Base-by-base conservation (phyloP, 164 flowering plant genomes). In the Macadamia tetraphylla region DNA sequence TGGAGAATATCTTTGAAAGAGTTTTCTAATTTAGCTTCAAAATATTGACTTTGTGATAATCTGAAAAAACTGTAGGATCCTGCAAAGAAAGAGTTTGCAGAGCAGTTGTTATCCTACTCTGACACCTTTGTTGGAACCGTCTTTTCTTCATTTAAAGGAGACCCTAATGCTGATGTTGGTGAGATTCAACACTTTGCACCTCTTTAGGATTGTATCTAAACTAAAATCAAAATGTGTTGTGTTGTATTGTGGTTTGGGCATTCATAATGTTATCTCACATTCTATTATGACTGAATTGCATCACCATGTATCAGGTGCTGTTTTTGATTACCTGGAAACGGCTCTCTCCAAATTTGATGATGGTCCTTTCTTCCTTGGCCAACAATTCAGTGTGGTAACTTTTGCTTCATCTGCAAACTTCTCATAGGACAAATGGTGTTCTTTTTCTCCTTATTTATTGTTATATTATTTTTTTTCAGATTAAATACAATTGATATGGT, bases 311-410 rank as follows among this genome's bases (percentile, higher is more conserved):
- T 51, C 80, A 91, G 96, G 72, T 79, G 76, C 82, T 74, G 76
- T 80, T 18, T 84, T 88, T 77, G 96, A 94, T 80, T 75, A 85
- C 79, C 52, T 94, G 46, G 97, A 94, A 73, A 75, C 74, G 29
- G 87, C 94, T 70, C 95, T 94, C 52, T 67, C 77, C 11, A 94
- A 86, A 67, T 94, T 87, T 74, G 87, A 85, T 62, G 90, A 88
- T 75, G 97, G 98, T 4, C 96, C 94, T n/a, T 94, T 90, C 82
- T 86, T 94, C 81, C 91, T 94, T 31, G 98, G 98, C 29, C 83
- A 97, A 17, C 82, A 88, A 63, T 81, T 94, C 75, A 91, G 96
- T 74, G 61, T 73, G 84, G 98, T 90, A 79, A 71, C 9, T 35
- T 8, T 14, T 65, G 14, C 12, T 64, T 1, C n/a, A 0, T 0